Evolutionary conservation across 306 rosid genomes (phyloP).

Genomic region (Alnus rubra): DNA sequence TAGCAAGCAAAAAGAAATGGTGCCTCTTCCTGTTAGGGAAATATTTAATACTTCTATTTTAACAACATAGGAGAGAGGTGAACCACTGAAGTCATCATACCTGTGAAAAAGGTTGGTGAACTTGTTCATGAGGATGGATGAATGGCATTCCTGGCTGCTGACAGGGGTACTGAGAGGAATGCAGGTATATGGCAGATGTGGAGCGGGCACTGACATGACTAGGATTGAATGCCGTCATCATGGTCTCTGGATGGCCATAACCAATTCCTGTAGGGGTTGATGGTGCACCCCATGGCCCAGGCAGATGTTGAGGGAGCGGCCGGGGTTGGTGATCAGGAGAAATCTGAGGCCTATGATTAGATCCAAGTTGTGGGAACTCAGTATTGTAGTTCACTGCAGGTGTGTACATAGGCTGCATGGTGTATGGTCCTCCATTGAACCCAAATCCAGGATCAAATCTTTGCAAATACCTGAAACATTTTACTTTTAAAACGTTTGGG

Average conservation of each 20-base stretch:
- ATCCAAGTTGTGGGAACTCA: slow-evolving; percentile 95
- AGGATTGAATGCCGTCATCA: slow-evolving; percentile 73
- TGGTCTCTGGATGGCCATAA: slow-evolving; percentile 80
- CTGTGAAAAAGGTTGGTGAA: slow-evolving; percentile 86
- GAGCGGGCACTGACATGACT: slow-evolving; percentile 74
- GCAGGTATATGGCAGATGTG: slow-evolving; percentile 68
- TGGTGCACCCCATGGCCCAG: slow-evolving; percentile 75
- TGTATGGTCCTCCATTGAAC: slow-evolving; percentile 83
- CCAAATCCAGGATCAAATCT: slow-evolving; percentile 98
- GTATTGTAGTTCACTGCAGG: slow-evolving; percentile 88
- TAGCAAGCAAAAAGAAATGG: not conserved
- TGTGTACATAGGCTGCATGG: slow-evolving; percentile 86
- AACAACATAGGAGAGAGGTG: not conserved
- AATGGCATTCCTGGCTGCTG: slow-evolving; percentile 89
- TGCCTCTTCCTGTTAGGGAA: not conserved
- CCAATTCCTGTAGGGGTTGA: slow-evolving; percentile 75
- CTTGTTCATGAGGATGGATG: slow-evolving; percentile 76
- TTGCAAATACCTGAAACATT: slow-evolving; percentile 77
- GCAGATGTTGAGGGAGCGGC: slow-evolving; percentile 72
- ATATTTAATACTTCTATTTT: not conserved
- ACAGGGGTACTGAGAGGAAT: slow-evolving; percentile 84
- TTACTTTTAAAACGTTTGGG: slow-evolving; percentile 12
- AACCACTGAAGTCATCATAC: slow-evolving; percentile 36
- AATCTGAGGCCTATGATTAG: slow-evolving; percentile 78
- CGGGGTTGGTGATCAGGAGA: slow-evolving; percentile 75